Base-by-base conservation (phyloP, 2,329 filamentous ascomycete genomes). In the Hypoxylon rubiginosum region DNA sequence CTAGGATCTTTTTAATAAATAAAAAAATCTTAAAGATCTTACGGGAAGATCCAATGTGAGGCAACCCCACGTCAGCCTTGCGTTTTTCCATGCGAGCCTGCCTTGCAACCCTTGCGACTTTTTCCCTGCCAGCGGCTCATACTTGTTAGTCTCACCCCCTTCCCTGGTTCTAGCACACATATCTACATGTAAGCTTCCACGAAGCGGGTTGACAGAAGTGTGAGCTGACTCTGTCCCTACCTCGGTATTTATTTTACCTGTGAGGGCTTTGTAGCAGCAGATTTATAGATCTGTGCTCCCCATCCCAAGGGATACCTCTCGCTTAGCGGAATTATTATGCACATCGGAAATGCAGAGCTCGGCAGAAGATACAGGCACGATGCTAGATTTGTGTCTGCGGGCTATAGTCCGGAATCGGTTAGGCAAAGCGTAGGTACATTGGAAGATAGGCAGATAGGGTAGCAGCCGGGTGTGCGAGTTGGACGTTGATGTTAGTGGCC, bases 11-110 rank as follows among this genome's bases (percentile, higher is more conserved):
- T 19, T 28, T n/a, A 56, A 52, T n/a, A 48, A 55, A 50, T 59
- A 62, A 57, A 65, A 67, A 60, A 51, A 51, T 43, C 28, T 62
- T 61, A 62, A 62, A 63, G 62, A 65, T 65, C 55, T 67, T 39
- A 63, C 64, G 51, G 51, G 52, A 49, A 60, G 30, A 63, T 51
- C 58, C 19, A 53, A 50, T 41, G 51, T 59, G 30, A 58, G 48
- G 55, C 28, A 55, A n/a, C 62, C 64, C 62, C 67, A 68, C 64
- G 57, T 70, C 62, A 70, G 67, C 67, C 65, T 70, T 66, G 62
- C 52, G 34, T 59, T 17, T 48, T 15, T 58, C 52, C 58, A 63
- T 54, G 54, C 59, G 50, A 46, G 58, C 62, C 19, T 43, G 52
- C 49, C 60, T 48, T 41, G 19, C n/a, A 15, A 21, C 17, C 46